phyloP scores from a whole-genome alignment of 345 rosid species.

The Rhodamnia rubescens region DNA sequence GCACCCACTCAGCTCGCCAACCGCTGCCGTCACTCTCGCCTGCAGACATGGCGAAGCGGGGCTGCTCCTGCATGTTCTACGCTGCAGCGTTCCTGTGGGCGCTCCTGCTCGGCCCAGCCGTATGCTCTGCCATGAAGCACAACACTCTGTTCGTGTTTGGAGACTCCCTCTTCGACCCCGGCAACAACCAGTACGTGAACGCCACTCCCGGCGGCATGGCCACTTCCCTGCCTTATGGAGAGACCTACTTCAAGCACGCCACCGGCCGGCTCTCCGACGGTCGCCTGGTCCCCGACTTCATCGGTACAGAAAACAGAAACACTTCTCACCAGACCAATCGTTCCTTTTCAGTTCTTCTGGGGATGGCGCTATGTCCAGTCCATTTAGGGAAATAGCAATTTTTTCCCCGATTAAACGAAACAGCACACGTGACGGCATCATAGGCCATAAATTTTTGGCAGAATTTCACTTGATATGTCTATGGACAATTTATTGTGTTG shows the following conservation, averaged over 20 bases:
- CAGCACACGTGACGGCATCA: not conserved
- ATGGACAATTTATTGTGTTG: not conserved
- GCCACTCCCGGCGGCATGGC: not conserved
- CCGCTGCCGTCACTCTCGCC: not conserved
- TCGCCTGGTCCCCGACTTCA: constrained; percentile 9
- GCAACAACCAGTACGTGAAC: constrained; percentile 8
- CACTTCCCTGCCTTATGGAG: constrained; percentile 8
- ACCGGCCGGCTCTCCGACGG: constrained; percentile 17
- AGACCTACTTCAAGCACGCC: constrained; percentile 11
- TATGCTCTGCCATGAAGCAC: not conserved
- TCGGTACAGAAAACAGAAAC: not conserved
- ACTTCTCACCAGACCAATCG: not conserved
- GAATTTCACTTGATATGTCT: not conserved
- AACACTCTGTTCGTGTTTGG: not conserved
- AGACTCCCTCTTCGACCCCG: constrained; percentile 7
- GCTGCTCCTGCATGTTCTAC: not conserved
- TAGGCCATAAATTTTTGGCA: not conserved
- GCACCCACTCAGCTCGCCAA: not conserved
- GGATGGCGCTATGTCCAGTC: not conserved
- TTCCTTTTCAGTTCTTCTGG: not conserved
- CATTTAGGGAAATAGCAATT: not conserved
- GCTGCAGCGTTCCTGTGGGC: not conserved
- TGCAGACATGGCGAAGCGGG: not conserved
- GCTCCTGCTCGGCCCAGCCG: not conserved
- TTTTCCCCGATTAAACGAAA: not conserved